A percentile compares a stretch with the other conserved stretches of the same genome.
Conservation (phyloP, 2,329 filamentous ascomycete species). For the Claviceps fusiformis region DNA sequence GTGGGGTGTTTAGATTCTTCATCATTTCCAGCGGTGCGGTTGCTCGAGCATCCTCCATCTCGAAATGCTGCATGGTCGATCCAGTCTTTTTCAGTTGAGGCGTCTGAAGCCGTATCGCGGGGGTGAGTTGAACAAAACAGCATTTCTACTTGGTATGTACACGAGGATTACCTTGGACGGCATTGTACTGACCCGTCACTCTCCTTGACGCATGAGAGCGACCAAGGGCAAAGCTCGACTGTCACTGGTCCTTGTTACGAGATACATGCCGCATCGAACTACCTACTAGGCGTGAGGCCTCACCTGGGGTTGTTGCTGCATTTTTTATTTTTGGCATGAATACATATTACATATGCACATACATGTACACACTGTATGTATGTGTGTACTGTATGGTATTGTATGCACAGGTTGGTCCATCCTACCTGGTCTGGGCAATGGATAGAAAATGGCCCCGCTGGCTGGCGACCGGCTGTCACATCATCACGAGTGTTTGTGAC, state of each 20-base stretch:
- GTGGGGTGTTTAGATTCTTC: slow-evolving; percentile 1
- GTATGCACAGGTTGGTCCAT: background rate
- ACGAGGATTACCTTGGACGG: too few species aligned
- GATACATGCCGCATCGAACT: background rate
- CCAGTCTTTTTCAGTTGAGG: slow-evolving; percentile 5
- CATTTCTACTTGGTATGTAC: too few species aligned
- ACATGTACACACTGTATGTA: too few species aligned
- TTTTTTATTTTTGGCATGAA: too few species aligned
- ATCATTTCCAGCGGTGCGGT: slow-evolving; percentile 3
- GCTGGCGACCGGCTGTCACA: background rate
- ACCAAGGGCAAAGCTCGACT: background rate
- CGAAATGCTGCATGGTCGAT: slow-evolving; percentile 2
- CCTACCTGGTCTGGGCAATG: background rate
- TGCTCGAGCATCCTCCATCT: slow-evolving; percentile 2
- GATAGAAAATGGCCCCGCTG: background rate
- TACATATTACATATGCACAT: too few species aligned
- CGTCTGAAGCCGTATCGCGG: background rate
- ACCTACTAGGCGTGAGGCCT: too few species aligned
- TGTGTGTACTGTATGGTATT: too few species aligned
- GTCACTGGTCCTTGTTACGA: background rate
- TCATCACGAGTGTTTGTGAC: background rate
- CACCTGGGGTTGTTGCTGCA: too few species aligned
- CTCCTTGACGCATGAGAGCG: background rate
- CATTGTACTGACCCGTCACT: background rate
- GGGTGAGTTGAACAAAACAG: background rate